Base-by-base conservation (phyloP, 208 protist species). In the Wallacemonas sp. region DNA sequence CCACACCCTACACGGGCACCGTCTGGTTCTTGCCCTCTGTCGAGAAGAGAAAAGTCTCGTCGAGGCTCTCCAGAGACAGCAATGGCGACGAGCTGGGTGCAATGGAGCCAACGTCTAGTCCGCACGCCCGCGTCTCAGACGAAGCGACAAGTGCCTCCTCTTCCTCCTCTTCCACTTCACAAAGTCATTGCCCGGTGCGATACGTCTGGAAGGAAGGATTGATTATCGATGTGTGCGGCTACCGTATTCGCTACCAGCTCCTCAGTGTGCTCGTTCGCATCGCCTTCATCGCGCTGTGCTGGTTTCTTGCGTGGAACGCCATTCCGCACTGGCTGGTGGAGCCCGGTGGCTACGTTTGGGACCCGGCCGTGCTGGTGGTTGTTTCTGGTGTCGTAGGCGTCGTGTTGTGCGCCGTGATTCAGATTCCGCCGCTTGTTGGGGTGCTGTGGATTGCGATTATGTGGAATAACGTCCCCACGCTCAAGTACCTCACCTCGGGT, bases 401-500 rank as follows among this genome's bases (percentile, higher is more conserved):
- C 42, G 49, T 90, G 2, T 24, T 91, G 6, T 94, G 80, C 68
- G 83, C 84, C 11, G 45, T 94, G n/a, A 27, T 91, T 17, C 84
- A 91, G 61, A 76, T 94, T 24, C 88, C 88, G n/a, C 77, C 84
- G 51, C 73, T 94, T 22, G 80, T 91, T 0, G 84, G 88, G 31
- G 84, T 94, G 28, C 56, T 94, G 36, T 91, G 84, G 85, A 76
- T 91, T 46, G 84, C 75, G 26, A 86, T 91, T 53, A 77, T 87
- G 74, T 94, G 88, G 85, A 86, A 86, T 62, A 94, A 91, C 69
- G 84, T 94, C 47, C 88, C 88, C 0, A 28, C 30, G 22, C 64
- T 86, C 17, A 63, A 83, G 31, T 91, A 84, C 60, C 39, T 94
- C 30, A 94, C 88, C 31, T 44, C 60, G 17, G 82, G 82, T 51